Conservation (phyloP, 192 early-diverging fungal genomes). For the Entrophospora sp. region DNA sequence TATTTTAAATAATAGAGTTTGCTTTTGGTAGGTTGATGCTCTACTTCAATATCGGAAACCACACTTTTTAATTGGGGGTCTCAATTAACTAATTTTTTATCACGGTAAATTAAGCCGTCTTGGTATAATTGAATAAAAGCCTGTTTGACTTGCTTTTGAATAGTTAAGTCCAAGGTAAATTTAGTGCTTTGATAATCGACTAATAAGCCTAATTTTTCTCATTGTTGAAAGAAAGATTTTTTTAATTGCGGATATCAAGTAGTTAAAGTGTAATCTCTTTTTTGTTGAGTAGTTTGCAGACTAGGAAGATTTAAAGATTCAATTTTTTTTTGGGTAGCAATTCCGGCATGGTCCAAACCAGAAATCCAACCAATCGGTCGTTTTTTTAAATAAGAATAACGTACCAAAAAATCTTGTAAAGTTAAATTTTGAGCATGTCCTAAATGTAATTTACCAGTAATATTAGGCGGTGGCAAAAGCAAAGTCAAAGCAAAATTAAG, state of each 20-base stretch:
- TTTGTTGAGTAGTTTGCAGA: neutral
- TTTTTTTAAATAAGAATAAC: neutral
- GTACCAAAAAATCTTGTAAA: conserved; percentile 4
- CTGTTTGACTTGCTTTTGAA: neutral
- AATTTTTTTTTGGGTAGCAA: conserved; percentile 5
- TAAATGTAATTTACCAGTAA: conserved; percentile 11
- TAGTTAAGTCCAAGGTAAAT: neutral
- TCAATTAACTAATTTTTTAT: neutral
- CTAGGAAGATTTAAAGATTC: neutral
- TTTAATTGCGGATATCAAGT: neutral
- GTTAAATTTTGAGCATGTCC: neutral
- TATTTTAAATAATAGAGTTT: conserved; percentile 16
- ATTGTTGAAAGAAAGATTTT: neutral
- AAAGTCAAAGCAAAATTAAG: conserved; percentile 1
- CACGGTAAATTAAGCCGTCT: conserved; percentile 2
- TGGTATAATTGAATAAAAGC: conserved; percentile 1
- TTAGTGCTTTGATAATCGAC: neutral
- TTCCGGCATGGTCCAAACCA: neutral
- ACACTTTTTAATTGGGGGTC: conserved; percentile 10
- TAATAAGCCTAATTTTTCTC: neutral
- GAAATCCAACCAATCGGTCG: conserved; percentile 6
- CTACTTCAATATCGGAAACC: conserved; percentile 11
- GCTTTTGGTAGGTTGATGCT: neutral
- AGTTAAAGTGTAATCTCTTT: neutral
- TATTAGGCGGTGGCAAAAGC: neutral